These are phyloP conservation scores for Termitomyces sp. DNA, from an alignment of 768 basidiomycete genomes.

Conservation along the genomic window DNA sequence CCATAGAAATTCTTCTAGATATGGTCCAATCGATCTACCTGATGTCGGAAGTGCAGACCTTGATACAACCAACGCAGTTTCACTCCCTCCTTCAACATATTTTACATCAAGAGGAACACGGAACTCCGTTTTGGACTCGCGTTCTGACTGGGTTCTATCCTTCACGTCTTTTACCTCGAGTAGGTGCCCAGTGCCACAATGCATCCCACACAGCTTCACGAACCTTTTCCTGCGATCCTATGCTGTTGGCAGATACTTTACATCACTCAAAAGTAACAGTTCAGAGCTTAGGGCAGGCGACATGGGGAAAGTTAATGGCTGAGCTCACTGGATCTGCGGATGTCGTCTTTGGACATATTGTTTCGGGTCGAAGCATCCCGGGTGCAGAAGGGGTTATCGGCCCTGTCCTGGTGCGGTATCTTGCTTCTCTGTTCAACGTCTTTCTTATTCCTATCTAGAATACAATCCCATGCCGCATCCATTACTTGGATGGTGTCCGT, in stretches of 20 bases:
- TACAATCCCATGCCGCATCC: slow-evolving; percentile 38
- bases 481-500: slow-evolving; percentile 15
- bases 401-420: slow-evolving; percentile 35
- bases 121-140: slow-evolving; percentile 31
- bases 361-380: slow-evolving; percentile 36
- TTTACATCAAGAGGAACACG: slow-evolving; percentile 28
- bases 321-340: slow-evolving; percentile 28
- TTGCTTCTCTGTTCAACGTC: not conserved
- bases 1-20: slow-evolving; percentile 29
- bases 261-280: slow-evolving; percentile 21
- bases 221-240: slow-evolving; percentile 8
- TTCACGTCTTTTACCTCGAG: slow-evolving; percentile 11
- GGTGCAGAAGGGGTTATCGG: slow-evolving; percentile 39
- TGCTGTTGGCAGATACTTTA: slow-evolving; percentile 14
- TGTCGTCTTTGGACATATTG: slow-evolving; percentile 39
- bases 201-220: slow-evolving; percentile 9
- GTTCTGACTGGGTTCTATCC: slow-evolving; percentile 19
- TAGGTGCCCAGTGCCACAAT: not conserved
- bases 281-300: slow-evolving; percentile 29
- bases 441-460: slow-evolving; percentile 23
- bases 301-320: slow-evolving; percentile 20
- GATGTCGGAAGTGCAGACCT: slow-evolving; percentile 5
- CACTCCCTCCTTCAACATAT: slow-evolving; percentile 30
- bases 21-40: slow-evolving; percentile 26
- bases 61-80: slow-evolving; percentile 26